Percentiles rank a stretch among this genome's conserved stretches.
Conservation (phyloP, 1,284 basidiomycete species). For the Mycosarcoma maydis region DNA sequence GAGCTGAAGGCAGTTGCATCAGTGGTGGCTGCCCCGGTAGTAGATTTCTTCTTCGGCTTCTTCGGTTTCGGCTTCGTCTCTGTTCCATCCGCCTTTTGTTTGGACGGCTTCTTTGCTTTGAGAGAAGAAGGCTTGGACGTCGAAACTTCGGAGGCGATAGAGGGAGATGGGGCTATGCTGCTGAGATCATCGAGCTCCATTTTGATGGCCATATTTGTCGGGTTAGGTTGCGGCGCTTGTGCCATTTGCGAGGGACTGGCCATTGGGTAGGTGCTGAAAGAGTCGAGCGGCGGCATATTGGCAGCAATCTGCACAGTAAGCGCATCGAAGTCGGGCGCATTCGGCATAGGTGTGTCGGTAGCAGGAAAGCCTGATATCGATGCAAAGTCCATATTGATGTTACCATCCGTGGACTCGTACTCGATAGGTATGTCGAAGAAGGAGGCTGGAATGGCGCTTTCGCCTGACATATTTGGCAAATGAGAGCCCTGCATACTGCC, state of each 20-base stretch:
- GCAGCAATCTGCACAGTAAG: constrained; percentile 28
- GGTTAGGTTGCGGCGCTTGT: background rate
- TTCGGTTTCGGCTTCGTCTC: constrained; percentile 27
- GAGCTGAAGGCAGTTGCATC: background rate
- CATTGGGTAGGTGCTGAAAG: background rate
- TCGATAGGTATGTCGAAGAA: constrained; percentile 49
- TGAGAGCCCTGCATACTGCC: constrained; percentile 6
- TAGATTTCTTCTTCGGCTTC: constrained; percentile 37
- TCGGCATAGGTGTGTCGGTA: constrained; percentile 8
- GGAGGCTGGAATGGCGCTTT: constrained; percentile 34
- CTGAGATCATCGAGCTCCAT: constrained; percentile 23
- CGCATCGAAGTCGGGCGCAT: constrained; percentile 25
- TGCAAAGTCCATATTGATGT: constrained; percentile 21
- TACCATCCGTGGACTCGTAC: constrained; percentile 6
- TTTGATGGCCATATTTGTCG: constrained; percentile 8
- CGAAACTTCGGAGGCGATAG: constrained; percentile 9
- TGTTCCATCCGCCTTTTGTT: constrained; percentile 6
- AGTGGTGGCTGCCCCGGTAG: constrained; percentile 7
- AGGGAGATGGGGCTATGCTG: constrained; percentile 8
- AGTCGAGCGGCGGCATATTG: constrained; percentile 8
- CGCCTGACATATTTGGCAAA: constrained; percentile 7
- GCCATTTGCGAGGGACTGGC: background rate
- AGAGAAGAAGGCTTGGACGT: constrained; percentile 13
- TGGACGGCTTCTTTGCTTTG: constrained; percentile 19
- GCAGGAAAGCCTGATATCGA: constrained; percentile 17